phyloP scores from a whole-genome alignment of 495 filamentous ascomycete genomes.

The Aspergillus affinis region DNA sequence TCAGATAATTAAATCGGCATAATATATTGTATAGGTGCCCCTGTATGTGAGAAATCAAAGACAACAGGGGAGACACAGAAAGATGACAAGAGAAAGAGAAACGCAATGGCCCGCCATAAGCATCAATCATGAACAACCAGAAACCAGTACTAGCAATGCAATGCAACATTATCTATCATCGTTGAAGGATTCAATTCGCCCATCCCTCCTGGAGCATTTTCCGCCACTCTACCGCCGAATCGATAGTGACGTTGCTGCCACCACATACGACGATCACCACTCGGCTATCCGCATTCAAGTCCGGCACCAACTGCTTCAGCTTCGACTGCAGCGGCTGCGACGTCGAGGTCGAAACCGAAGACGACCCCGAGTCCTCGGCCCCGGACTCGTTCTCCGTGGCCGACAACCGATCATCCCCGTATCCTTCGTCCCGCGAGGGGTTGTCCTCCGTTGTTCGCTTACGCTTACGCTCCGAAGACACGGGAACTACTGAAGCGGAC shows the following conservation, averaged over 20 bases:
- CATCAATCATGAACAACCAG: conserved; percentile 14
- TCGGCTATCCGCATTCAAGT: conserved; percentile 57
- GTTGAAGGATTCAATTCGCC: conserved; percentile 19
- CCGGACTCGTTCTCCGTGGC: conserved; percentile 36
- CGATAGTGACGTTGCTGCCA: conserved; percentile 70
- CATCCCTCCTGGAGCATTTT: conserved; percentile 45
- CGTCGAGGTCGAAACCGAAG: conserved; percentile 11
- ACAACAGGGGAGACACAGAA: background rate
- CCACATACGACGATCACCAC: conserved; percentile 89
- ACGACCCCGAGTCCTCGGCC: conserved; percentile 23
- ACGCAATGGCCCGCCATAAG: conserved; percentile 20
- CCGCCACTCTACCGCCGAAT: conserved; percentile 63
- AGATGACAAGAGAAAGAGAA: conserved; percentile 7
- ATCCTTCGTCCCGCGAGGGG: conserved; percentile 35
- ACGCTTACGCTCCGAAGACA: conserved; percentile 32
- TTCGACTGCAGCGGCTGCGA: conserved; percentile 40
- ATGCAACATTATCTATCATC: conserved; percentile 6
- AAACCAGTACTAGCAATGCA: conserved; percentile 11
- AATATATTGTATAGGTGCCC: conserved; percentile 7
- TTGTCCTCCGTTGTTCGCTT: conserved; percentile 26
- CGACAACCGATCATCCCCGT: conserved; percentile 41
- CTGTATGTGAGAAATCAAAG: background rate
- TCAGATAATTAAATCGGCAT: background rate
- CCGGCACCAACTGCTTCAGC: conserved; percentile 59
- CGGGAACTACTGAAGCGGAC: conserved; percentile 8